These are phyloP conservation scores for Aspergillus awamori DNA, from an alignment of 2,329 filamentous ascomycete species.

Conservation along the genomic window DNA sequence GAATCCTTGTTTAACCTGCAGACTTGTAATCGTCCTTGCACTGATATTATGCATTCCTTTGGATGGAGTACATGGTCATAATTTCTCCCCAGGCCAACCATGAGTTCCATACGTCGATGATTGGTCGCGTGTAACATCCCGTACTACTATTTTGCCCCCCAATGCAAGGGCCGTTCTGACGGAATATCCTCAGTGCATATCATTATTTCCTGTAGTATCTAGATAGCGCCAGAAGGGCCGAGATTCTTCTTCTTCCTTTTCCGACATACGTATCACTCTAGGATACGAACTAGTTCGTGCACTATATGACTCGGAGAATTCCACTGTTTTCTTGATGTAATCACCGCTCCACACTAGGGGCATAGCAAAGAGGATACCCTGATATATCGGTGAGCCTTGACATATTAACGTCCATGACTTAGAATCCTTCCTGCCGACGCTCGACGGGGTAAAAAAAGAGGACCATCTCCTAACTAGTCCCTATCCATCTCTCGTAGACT, in stretches of 20 bases:
- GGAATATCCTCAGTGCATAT: constrained; percentile 11
- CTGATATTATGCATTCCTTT: constrained; percentile 14
- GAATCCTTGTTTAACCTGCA: neutral
- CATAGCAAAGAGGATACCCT: neutral
- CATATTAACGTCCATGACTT: neutral
- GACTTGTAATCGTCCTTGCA: constrained; percentile 14
- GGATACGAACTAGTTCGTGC: neutral
- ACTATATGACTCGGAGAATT: constrained; percentile 5
- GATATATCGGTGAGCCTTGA: constrained; percentile 4
- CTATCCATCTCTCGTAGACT: neutral
- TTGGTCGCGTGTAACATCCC: constrained; percentile 1
- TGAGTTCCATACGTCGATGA: neutral
- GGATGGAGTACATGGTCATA: constrained; percentile 4
- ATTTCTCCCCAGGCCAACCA: constrained; percentile 8
- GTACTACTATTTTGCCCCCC: neutral
- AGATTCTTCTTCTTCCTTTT: neutral
- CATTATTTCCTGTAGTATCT: constrained; percentile 8
- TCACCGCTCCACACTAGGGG: constrained; percentile 1
- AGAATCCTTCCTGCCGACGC: neutral
- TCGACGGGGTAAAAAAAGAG: neutral
- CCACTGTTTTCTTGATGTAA: neutral
- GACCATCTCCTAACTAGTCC: neutral
- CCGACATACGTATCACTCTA: neutral
- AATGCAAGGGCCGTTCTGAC: constrained; percentile 12
- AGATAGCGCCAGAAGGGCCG: constrained; percentile 1